Evolutionary conservation across 208 protist species (phyloP), one percentile per base, ranked within the genome.

Genomic region (Endotrypanum monterogeii): DNA sequence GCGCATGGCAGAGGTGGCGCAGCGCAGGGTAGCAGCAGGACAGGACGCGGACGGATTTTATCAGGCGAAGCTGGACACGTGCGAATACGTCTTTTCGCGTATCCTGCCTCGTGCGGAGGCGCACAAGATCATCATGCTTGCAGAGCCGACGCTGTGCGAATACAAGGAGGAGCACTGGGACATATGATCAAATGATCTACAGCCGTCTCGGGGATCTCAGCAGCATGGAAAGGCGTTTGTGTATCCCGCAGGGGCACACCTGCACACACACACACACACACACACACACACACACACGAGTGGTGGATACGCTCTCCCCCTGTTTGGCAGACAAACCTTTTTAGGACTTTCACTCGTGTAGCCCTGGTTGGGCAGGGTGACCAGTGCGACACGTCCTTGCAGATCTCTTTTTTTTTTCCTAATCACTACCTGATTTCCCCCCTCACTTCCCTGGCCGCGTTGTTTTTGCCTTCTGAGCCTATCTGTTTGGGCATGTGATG

Each of bases 31-130:
- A 32, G 67, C 83, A 32, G 79, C 82, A 6, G 82, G 78, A 18
- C 67, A 89, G 67, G 89, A 94, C 68, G 73, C 83, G n/a, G 78
- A 89, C 55, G 88, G 85, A 9, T 97, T 95, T 79, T 94, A 97
- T 81, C 78, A 90, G 73, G 73, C 89, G 61, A 97, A 97, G 81
- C 57, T 94, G 61, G 86, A 97, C 71, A 87, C 87, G 14, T 90
- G 83, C 75, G 65, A 86, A 37, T 96, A 83, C 67, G 84, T 91
- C 51, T 97, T 97, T 74, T 79, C 86, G 16, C 80, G 88, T 67
- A 52, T 97, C 12, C 67, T 97, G 46, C 88, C 89, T 30, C 83
- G 88, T 44, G 78, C 83, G 20, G 76, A 86, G 41, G 71, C 78
- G 6, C 93, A 94, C 80, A 82, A 80, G 72, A 74, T 80, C 55